phyloP scores from a whole-genome alignment of 2,329 filamentous ascomycete genomes.

The Eutypa lata region DNA sequence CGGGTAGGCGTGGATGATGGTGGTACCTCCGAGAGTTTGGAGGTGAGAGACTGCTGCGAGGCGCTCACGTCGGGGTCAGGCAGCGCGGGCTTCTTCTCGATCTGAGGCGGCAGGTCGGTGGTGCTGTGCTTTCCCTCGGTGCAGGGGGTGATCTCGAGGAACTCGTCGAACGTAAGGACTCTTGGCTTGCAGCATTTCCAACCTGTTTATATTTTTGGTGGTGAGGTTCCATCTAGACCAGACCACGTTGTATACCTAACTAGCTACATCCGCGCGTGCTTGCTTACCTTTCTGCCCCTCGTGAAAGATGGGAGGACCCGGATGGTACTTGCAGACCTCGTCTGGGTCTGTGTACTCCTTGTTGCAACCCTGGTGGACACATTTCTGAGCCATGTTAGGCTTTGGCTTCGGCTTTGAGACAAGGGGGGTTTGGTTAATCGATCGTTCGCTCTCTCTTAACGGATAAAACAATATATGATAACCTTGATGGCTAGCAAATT shows the following conservation, averaged over 20 bases:
- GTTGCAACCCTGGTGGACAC: slow-evolving; percentile 93
- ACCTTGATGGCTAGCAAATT: too few relatives aligned
- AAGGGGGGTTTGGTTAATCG: too few relatives aligned
- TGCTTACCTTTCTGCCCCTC: slow-evolving; percentile 93
- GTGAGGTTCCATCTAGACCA: not conserved
- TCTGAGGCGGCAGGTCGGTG: slow-evolving; percentile 65
- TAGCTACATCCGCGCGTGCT: too few relatives aligned
- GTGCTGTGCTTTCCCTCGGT: slow-evolving; percentile 90
- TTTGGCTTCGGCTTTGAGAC: not conserved
- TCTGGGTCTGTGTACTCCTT: slow-evolving; percentile 80
- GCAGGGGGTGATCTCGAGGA: slow-evolving; percentile 88
- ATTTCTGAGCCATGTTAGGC: slow-evolving; percentile 69
- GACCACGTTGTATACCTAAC: too few relatives aligned
- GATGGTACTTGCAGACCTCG: slow-evolving; percentile 88
- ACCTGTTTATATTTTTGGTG: slow-evolving; percentile 50
- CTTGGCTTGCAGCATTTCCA: slow-evolving; percentile 99
- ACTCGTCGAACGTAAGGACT: slow-evolving; percentile 96
- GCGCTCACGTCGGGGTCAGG: slow-evolving; percentile 37
- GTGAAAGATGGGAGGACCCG: slow-evolving; percentile 90
- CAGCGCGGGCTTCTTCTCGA: slow-evolving; percentile 56
- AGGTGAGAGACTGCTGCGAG: slow-evolving; percentile 34
- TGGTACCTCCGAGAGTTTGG: slow-evolving; percentile 39
- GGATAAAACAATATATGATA: too few relatives aligned
- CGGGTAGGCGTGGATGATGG: slow-evolving; percentile 32
- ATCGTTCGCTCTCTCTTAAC: not conserved